These are phyloP conservation scores for Phytophthora sp. DNA, from an alignment of 352 stramenopile genomes.

Conservation along the genomic window DNA sequence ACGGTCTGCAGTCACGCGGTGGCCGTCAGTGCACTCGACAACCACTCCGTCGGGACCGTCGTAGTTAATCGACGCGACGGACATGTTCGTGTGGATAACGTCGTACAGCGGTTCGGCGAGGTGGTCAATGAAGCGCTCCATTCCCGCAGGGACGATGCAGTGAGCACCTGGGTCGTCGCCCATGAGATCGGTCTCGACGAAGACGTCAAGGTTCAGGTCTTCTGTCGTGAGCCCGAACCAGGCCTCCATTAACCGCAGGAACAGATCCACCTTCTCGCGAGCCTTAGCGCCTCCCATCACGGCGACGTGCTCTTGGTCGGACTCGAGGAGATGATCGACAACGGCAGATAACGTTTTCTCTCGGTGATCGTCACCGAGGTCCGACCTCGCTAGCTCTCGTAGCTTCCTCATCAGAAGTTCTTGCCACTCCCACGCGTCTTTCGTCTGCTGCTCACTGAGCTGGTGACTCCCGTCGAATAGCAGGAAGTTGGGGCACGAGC, in stretches of 20 bases:
- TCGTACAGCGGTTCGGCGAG: slow-evolving; percentile 37
- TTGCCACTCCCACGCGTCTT: slow-evolving; percentile 51
- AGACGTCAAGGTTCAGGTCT: slow-evolving; percentile 37
- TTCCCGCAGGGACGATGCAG: slow-evolving; percentile 54
- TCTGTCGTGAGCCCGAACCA: slow-evolving; percentile 53
- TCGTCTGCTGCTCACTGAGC: slow-evolving; percentile 41
- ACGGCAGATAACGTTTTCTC: slow-evolving; percentile 43
- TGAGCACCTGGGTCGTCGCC: slow-evolving; percentile 58
- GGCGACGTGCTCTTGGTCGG: slow-evolving; percentile 35
- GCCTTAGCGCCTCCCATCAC: slow-evolving; percentile 23
- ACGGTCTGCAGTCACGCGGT: slow-evolving; percentile 35
- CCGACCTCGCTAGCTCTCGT: slow-evolving; percentile 36
- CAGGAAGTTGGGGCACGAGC: slow-evolving; percentile 55
- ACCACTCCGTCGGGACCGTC: slow-evolving; percentile 31
- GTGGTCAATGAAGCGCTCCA: slow-evolving; percentile 60
- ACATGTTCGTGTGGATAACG: slow-evolving; percentile 44
- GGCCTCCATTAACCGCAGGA: slow-evolving; percentile 51
- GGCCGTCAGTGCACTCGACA: slow-evolving; percentile 41
- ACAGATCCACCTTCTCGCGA: slow-evolving; percentile 22
- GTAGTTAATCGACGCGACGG: slow-evolving; percentile 40
- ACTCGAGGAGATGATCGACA: slow-evolving; percentile 37
- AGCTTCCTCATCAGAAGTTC: slow-evolving; percentile 53
- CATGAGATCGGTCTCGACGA: slow-evolving; percentile 36
- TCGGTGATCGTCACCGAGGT: slow-evolving; percentile 8
- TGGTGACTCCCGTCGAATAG: slow-evolving; percentile 38